Conservation (phyloP, 2,329 filamentous ascomycete species). For the Fusarium brachygibbosum region DNA sequence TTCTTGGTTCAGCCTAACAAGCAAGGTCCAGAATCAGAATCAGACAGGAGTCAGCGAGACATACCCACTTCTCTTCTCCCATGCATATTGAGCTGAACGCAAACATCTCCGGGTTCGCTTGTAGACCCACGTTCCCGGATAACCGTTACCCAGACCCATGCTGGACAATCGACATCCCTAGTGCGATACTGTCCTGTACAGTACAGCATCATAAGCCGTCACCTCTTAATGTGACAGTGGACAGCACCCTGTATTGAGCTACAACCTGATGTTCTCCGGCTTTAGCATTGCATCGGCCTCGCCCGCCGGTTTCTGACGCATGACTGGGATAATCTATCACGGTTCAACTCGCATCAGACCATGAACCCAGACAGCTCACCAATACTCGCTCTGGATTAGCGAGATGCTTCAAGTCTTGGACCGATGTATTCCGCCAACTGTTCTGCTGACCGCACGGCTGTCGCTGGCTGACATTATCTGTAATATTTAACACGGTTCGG, state of each 20-base stretch:
- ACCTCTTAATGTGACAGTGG: conserved; percentile 24
- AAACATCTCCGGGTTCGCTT: conserved; percentile 15
- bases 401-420: neutral
- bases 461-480: neutral
- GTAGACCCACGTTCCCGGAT: conserved; percentile 33
- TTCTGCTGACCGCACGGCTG: neutral
- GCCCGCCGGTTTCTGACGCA: conserved; percentile 38
- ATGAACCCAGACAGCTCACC: conserved; percentile 31
- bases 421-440: neutral
- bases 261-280: conserved; percentile 34
- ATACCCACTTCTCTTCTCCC: neutral
- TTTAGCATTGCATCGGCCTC: conserved; percentile 32
- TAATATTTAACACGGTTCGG: neutral
- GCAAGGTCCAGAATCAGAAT: neutral
- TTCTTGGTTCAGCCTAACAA: neutral
- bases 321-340: conserved; percentile 42
- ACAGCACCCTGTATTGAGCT: conserved; percentile 45
- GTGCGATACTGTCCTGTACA: conserved; percentile 1
- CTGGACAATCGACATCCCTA: conserved; percentile 23
- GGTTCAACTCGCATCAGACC: conserved; percentile 45
- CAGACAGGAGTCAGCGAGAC: neutral
- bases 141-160: conserved; percentile 34
- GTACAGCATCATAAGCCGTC: conserved; percentile 24
- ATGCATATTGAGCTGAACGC: conserved; percentile 23
- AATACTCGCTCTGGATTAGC: neutral